Evolutionary conservation across 2,329 filamentous ascomycete species (phyloP).

Genomic region (Sporothrix protearum): DNA sequence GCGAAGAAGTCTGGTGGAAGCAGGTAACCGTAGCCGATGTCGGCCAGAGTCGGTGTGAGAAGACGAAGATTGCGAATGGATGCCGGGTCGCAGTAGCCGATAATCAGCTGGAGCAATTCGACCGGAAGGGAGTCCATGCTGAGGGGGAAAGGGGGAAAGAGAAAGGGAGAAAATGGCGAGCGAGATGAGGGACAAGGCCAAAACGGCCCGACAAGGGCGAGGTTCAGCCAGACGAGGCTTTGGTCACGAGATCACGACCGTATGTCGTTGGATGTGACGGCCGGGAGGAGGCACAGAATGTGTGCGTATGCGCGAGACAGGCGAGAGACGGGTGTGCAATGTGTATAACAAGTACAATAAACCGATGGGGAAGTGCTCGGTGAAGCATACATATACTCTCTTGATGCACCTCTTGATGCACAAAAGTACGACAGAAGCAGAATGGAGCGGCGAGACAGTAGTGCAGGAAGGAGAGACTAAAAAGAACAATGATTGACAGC

Average conservation of each 20-base stretch:
- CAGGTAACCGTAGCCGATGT: constrained; percentile 44
- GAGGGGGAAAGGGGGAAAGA: neutral
- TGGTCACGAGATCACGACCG: constrained; percentile 12
- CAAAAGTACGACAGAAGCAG: neutral
- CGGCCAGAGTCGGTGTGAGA: constrained; percentile 38
- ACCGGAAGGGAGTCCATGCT: constrained; percentile 33
- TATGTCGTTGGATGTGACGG: constrained; percentile 9
- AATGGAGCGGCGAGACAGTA: neutral
- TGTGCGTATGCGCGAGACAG: neutral
- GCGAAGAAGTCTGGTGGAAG: constrained; percentile 42
- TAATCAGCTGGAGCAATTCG: constrained; percentile 41
- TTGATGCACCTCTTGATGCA: neutral
- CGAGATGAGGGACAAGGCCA: neutral
- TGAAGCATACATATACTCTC: neutral
- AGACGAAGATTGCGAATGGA: constrained; percentile 44
- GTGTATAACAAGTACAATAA: neutral
- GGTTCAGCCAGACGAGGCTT: constrained; percentile 2
- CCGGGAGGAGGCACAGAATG: neutral
- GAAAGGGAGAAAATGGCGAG: neutral
- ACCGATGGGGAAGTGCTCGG: neutral
- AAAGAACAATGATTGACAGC: neutral
- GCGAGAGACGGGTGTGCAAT: neutral
- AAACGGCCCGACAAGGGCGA: neutral
- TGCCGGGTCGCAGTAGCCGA: constrained; percentile 39
- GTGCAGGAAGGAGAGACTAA: neutral